Evolutionary conservation across 441 rosid species (phyloP).

Genomic region (Pelargonium myrrhifolium): DNA sequence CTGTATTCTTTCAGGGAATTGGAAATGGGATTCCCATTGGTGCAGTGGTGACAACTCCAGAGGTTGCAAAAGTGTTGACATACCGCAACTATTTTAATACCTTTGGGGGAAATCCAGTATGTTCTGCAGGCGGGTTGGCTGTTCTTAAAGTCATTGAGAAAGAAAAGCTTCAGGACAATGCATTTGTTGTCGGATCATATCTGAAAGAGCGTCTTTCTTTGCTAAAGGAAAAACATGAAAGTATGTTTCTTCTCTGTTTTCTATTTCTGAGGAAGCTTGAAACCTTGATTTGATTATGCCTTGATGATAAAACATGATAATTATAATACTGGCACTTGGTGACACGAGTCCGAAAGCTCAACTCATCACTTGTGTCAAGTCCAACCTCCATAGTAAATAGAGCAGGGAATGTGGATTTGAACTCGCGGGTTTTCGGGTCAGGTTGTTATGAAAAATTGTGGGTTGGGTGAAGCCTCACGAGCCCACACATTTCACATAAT

Average conservation of each 20-base stretch:
- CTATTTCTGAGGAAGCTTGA: too few relatives aligned
- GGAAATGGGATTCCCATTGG: constrained; percentile 91
- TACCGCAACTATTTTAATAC: constrained; percentile 76
- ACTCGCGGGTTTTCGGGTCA: too few relatives aligned
- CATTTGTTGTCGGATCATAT: constrained; percentile 68
- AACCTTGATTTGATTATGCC: too few relatives aligned
- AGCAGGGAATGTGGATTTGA: too few relatives aligned
- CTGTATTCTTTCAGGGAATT: constrained; percentile 48
- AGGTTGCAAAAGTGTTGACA: constrained; percentile 72
- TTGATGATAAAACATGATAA: too few relatives aligned
- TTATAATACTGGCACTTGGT: too few relatives aligned
- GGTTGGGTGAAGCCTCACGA: too few relatives aligned
- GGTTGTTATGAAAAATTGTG: too few relatives aligned
- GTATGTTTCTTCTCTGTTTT: constrained; percentile 30
- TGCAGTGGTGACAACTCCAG: constrained; percentile 86
- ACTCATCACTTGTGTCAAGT: too few relatives aligned
- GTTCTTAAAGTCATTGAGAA: constrained; percentile 71
- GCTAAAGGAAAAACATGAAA: constrained; percentile 59
- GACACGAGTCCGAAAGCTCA: too few relatives aligned
- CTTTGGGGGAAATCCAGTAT: constrained; percentile 87
- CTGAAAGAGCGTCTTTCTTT: constrained; percentile 51
- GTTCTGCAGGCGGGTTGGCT: constrained; percentile 88
- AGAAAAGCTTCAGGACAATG: constrained; percentile 75
- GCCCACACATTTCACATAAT: too few relatives aligned
- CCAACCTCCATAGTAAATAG: too few relatives aligned